Evolutionary conservation across 2,329 filamentous ascomycete species (phyloP).

Genomic region (Daldinia sp.): DNA sequence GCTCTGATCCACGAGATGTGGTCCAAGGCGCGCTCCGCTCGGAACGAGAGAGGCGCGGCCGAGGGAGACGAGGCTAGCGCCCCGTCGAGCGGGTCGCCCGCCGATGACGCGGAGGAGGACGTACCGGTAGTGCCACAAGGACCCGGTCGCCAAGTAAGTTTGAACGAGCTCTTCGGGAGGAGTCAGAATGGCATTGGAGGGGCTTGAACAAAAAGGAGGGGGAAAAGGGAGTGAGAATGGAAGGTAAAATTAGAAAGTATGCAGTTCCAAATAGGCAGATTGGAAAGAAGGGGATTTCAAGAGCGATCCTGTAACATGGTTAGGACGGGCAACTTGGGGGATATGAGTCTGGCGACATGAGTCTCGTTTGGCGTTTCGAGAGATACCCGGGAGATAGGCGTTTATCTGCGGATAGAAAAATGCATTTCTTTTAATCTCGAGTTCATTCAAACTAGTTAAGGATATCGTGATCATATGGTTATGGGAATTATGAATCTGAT

Average conservation of each 20-base stretch:
- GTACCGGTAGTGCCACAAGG: slow-evolving; percentile 21
- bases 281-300: background rate
- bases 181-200: slow-evolving; percentile 23
- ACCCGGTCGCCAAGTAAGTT: slow-evolving; percentile 41
- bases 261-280: background rate
- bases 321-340: background rate
- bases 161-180: slow-evolving; percentile 44
- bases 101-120: slow-evolving; percentile 19
- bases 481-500: too few relatives aligned
- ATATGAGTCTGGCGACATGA: background rate
- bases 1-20: slow-evolving; percentile 49
- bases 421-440: background rate
- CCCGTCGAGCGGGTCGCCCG: slow-evolving; percentile 16
- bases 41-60: background rate
- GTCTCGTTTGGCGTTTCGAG: slow-evolving; percentile 20
- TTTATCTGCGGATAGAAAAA: slow-evolving; percentile 23
- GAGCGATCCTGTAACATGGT: background rate
- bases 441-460: background rate
- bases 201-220: background rate
- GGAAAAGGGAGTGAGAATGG: background rate
- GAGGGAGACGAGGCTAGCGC: slow-evolving; percentile 11
- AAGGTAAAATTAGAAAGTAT: background rate
- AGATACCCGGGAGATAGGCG: slow-evolving; percentile 31
- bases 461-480: background rate
- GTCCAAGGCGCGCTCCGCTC: slow-evolving; percentile 43